These are phyloP conservation scores for Pseudogymnoascus sp. DNA, from an alignment of 2,329 filamentous ascomycete genomes.

Conservation along the genomic window DNA sequence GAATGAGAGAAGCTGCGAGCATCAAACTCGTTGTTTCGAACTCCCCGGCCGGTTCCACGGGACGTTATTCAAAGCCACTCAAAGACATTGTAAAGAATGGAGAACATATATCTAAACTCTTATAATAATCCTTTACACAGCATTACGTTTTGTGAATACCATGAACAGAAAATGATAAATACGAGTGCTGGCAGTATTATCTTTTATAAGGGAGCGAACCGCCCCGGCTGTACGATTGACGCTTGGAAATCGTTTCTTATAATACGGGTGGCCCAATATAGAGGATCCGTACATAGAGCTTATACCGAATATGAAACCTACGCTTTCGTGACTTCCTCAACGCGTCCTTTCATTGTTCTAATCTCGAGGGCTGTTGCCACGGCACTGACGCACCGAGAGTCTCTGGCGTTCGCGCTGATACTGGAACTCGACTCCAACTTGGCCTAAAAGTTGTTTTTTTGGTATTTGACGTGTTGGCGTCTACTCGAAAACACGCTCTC, in stretches of 20 bases:
- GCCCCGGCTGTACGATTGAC: background rate
- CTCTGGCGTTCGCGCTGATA: background rate
- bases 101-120: background rate
- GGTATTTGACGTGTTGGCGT: background rate
- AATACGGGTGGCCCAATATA: background rate
- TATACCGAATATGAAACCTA: background rate
- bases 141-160: background rate
- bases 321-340: background rate
- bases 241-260: background rate
- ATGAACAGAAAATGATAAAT: background rate
- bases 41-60: background rate
- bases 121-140: background rate
- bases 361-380: background rate
- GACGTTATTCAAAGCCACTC: background rate
- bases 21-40: background rate
- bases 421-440: background rate
- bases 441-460: background rate
- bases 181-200: background rate
- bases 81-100: background rate
- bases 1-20: background rate
- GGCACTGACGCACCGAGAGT: background rate
- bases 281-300: background rate
- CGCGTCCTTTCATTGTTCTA: slow-evolving; percentile 4
- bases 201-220: background rate
- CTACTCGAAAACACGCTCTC: background rate